Percentiles rank a stretch among this genome's conserved stretches.
Evolutionary conservation across 331 rosid species (phyloP).

Genomic region (Pyracantha coccinea): DNA sequence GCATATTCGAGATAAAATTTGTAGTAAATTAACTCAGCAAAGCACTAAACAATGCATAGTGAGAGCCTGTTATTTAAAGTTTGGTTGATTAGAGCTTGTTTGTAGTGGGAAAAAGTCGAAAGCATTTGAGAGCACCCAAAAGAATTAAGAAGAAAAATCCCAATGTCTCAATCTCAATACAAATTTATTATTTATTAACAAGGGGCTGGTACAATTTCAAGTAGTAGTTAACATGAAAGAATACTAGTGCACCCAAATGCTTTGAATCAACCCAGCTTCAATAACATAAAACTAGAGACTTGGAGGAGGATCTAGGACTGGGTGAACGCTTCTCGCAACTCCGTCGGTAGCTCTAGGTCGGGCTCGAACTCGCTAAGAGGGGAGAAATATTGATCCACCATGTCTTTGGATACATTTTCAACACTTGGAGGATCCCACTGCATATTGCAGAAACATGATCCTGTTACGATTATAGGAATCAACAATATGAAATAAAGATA

Average conservation of each 20-base stretch:
- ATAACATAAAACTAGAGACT: not conserved
- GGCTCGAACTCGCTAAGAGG: conserved; percentile 60
- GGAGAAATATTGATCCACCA: conserved; percentile 75
- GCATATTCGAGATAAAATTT: too few species aligned
- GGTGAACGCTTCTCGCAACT: conserved; percentile 59
- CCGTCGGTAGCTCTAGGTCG: conserved; percentile 67
- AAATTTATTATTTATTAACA: not conserved
- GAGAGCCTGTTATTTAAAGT: too few species aligned
- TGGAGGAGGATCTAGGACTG: conserved; percentile 8
- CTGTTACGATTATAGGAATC: not conserved
- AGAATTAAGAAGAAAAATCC: not conserved
- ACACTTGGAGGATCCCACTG: conserved; percentile 97
- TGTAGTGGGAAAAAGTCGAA: too few species aligned
- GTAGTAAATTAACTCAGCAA: too few species aligned
- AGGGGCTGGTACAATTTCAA: not conserved
- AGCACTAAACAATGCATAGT: too few species aligned
- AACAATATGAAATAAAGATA: not conserved
- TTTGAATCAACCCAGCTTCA: not conserved
- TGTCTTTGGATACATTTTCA: conserved; percentile 65
- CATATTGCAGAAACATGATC: conserved; percentile 9
- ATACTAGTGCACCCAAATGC: not conserved
- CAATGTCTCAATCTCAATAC: too few species aligned
- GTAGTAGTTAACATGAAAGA: not conserved
- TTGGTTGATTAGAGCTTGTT: too few species aligned
- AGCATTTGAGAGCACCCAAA: too few species aligned